These are phyloP conservation scores for Penicillium sp. DNA, from an alignment of 2,329 filamentous ascomycete genomes.

Conservation along the genomic window DNA sequence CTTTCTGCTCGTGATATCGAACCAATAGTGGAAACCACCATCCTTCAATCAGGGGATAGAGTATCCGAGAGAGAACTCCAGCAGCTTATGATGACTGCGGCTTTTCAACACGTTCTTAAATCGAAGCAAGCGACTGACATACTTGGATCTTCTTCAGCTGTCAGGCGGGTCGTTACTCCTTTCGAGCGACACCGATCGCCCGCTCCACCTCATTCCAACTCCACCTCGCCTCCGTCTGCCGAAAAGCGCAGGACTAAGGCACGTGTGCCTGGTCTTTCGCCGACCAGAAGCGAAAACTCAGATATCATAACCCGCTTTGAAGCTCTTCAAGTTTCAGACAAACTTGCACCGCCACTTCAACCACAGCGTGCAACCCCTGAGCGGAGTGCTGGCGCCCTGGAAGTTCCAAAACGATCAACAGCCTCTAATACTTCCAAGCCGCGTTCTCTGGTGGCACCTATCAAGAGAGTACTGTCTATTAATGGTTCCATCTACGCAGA, in stretches of 20 bases:
- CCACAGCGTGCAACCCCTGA: not conserved
- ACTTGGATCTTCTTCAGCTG: not conserved
- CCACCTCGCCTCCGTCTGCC: not conserved
- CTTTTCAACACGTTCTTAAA: not conserved
- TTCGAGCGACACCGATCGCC: conserved; percentile 1
- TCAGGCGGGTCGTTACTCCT: not conserved
- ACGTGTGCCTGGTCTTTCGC: not conserved
- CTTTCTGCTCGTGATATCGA: not conserved
- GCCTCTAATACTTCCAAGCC: not conserved
- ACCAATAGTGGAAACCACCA: not conserved
- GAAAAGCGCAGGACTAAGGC: not conserved
- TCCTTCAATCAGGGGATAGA: not conserved
- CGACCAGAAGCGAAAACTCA: not conserved
- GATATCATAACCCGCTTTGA: conserved; percentile 1
- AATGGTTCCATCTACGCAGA: not conserved
- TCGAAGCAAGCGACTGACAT: not conserved
- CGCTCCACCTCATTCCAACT: not conserved
- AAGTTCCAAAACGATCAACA: not conserved
- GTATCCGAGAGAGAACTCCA: not conserved
- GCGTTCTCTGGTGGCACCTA: not conserved
- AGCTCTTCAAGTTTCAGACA: not conserved
- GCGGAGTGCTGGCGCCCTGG: not conserved
- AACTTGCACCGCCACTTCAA: not conserved
- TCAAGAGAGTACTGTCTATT: not conserved
- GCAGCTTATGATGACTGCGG: not conserved